phyloP scores from a whole-genome alignment of 257 asterid genomes.

The Dorcoceras hygrometricum region DNA sequence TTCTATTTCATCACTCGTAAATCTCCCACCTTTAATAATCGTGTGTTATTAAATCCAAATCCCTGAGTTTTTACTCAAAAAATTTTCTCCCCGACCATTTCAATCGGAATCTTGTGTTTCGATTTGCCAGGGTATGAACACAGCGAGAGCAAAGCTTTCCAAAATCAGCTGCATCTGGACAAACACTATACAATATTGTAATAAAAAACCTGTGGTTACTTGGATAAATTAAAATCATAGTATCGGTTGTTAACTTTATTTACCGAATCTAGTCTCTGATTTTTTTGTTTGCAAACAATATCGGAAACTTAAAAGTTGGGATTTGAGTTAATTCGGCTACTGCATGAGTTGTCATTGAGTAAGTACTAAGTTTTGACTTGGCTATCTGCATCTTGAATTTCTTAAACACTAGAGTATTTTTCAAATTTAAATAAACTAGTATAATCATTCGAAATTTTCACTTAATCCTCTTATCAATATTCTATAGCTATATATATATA shows the following conservation, averaged over 20 bases:
- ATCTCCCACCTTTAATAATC: not conserved
- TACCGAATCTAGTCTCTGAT: not conserved
- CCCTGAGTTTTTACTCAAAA: not conserved
- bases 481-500: too few relatives aligned
- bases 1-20: constrained; percentile 21
- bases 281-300: not conserved
- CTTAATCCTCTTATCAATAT: too few relatives aligned
- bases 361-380: constrained; percentile 36
- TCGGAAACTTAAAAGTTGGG: constrained; percentile 20
- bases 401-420: not conserved
- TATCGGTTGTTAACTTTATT: not conserved
- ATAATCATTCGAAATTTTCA: too few relatives aligned
- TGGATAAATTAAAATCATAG: too few relatives aligned
- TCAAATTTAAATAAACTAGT: not conserved
- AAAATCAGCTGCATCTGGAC: not conserved
- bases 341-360: constrained; percentile 34
- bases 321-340: constrained; percentile 31
- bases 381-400: constrained; percentile 18
- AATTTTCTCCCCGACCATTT: not conserved
- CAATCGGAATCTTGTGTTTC: not conserved
- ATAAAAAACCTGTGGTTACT: not conserved
- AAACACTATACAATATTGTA: not conserved
- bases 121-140: not conserved
- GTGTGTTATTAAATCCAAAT: not conserved
- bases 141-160: not conserved